Evolutionary conservation across 78 protist species (phyloP).

Genomic region (Dictyostelium capitatum): DNA sequence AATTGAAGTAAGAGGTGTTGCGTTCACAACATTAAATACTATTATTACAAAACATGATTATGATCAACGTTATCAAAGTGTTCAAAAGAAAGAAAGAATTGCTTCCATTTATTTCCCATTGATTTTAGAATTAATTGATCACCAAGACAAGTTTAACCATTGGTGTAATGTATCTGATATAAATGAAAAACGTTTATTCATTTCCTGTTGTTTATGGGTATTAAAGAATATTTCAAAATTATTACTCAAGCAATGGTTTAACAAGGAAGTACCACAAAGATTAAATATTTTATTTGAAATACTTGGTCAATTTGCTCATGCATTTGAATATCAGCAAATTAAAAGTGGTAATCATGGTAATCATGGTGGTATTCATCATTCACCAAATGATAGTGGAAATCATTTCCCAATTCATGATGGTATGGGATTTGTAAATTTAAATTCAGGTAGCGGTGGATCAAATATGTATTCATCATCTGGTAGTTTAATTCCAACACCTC

Average conservation of each 20-base stretch:
- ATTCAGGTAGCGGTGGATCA: not conserved
- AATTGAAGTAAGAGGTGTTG: slow-evolving; percentile 28
- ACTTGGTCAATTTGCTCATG: not conserved
- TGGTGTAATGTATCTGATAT: slow-evolving; percentile 14
- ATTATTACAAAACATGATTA: slow-evolving; percentile 68
- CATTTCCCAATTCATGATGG: not conserved
- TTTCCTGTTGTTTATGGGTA: slow-evolving; percentile 24
- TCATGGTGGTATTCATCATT: not conserved
- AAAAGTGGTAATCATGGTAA: not conserved
- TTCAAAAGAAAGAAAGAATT: slow-evolving; percentile 28
- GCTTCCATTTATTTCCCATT: slow-evolving; percentile 68
- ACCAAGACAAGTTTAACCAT: slow-evolving; percentile 24
- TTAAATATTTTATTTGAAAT: slow-evolving; percentile 29
- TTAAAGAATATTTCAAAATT: slow-evolving; percentile 50
- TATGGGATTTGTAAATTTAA: not conserved
- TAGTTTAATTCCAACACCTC: not conserved
- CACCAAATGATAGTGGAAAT: slow-evolving; percentile 5
- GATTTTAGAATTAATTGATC: slow-evolving; percentile 52
- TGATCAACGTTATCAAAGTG: slow-evolving; percentile 60
- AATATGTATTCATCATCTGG: not conserved
- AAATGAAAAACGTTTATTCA: slow-evolving; percentile 25
- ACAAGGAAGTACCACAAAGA: slow-evolving; percentile 69
- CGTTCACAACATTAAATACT: slow-evolving; percentile 26
- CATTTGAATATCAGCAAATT: slow-evolving; percentile 50
- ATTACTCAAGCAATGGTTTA: slow-evolving; percentile 65